Evolutionary conservation across 306 rosid genomes (phyloP), one percentile per base, ranked within the genome.

Genomic region (Rubus parviflorus): DNA sequence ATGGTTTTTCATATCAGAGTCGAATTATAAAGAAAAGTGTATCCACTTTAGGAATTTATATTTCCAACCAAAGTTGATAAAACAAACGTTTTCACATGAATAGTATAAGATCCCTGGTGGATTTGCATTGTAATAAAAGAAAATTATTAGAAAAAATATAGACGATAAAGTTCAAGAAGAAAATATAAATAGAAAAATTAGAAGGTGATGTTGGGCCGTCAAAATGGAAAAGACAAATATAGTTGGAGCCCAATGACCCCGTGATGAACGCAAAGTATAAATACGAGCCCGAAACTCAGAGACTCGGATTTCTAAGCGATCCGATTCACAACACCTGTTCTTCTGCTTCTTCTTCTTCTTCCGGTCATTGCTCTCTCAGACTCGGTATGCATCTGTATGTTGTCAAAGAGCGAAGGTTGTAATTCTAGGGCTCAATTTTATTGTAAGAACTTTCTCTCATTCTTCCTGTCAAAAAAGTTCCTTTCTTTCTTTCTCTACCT

Each of bases 341-440:
- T 30, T 30, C 35, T 30, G 35, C 35, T 25, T 0, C 30, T 25
- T 25, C 75, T 71, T 43, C 48, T 22, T 20, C 76, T 73, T 56
- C 67, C n/a, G 5, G 17, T 51, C 61, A 15, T 41, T 10, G 20
- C 9, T 4, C 66, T 8, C 45, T 13, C 17, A 1, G 13, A 43
- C 68, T 43, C 46, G 5, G 54, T 60, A 43, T 58, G 57, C n/a
- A 20, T 58, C 57, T 74, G 20, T 56, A 56, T 56, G 65, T 38
- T 3, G 6, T n/a, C 3, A 8, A 56, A 41, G 20, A 54, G 2
- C 61, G 37, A 56, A 30, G 37, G 43, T 23, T 15, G 20, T 49
- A 3, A 38, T 56, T 73, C 30, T 41, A 56, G 68, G 30, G n/a
- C 38, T 45, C 9, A 42, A 43, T 62, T 61, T 7, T 6, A 45